Percentiles rank a stretch among this genome's conserved stretches.
These are phyloP conservation scores for Chalciporus piperatus DNA, from an alignment of 768 basidiomycete species.

Conservation along the genomic window DNA sequence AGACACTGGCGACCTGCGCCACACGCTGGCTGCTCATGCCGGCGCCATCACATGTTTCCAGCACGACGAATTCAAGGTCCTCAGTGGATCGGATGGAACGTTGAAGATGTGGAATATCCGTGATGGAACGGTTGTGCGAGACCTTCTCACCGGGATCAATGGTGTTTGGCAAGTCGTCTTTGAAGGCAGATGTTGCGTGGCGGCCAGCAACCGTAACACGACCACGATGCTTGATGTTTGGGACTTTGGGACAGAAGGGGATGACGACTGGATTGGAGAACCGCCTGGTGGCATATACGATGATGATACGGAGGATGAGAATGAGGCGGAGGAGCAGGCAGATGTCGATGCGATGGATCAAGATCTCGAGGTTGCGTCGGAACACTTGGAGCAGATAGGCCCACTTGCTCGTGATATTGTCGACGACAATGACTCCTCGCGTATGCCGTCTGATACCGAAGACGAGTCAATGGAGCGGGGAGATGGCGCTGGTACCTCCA, in stretches of 20 bases:
- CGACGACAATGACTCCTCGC: slow-evolving; percentile 25
- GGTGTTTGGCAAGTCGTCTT: slow-evolving; percentile 99
- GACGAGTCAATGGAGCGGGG: slow-evolving; percentile 33
- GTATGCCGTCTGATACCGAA: slow-evolving; percentile 27
- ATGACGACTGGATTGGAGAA: slow-evolving; percentile 83
- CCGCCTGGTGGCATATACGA: slow-evolving; percentile 75
- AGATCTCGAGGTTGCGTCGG: slow-evolving; percentile 41
- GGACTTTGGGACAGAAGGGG: slow-evolving; percentile 77
- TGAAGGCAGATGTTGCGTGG: slow-evolving; percentile 91
- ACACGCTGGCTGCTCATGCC: slow-evolving; percentile 85
- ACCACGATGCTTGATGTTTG: slow-evolving; percentile 83
- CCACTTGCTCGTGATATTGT: slow-evolving; percentile 26
- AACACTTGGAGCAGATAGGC: slow-evolving; percentile 27
- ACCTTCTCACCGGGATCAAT: slow-evolving; percentile 85
- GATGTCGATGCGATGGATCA: slow-evolving; percentile 77
- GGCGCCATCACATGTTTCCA: slow-evolving; percentile 99
- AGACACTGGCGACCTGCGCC: slow-evolving; percentile 71
- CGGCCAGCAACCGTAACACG: slow-evolving; percentile 82
- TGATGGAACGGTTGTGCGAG: slow-evolving; percentile 82
- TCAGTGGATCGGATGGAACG: slow-evolving; percentile 93
- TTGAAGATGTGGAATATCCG: slow-evolving; percentile 97
- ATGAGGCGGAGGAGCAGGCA: slow-evolving; percentile 49
- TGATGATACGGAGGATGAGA: slow-evolving; percentile 49
- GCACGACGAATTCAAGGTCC: slow-evolving; percentile 96
- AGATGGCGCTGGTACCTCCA: slow-evolving; percentile 27